Percentiles rank a stretch among this genome's conserved stretches.
These are phyloP conservation scores for Lactuca sativa DNA, from an alignment of 129 eudicot genomes.

Conservation along the genomic window DNA sequence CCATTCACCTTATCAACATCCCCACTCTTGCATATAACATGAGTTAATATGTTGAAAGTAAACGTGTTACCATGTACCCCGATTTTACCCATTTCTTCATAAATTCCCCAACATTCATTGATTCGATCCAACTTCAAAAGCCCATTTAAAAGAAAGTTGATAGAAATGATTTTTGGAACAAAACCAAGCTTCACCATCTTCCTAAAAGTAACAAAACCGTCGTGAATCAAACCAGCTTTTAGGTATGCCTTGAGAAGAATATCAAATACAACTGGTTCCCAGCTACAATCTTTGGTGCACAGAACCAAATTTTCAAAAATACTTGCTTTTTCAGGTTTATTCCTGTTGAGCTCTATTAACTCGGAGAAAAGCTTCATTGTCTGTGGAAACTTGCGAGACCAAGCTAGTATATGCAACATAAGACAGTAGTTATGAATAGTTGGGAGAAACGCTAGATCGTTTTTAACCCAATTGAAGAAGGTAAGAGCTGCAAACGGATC, in stretches of 20 bases:
- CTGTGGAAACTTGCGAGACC: slow-evolving; percentile 50
- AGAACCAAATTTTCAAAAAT: slow-evolving; percentile 52
- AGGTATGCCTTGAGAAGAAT: slow-evolving; percentile 79
- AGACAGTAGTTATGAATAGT: slow-evolving; percentile 57
- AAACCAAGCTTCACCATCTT: slow-evolving; percentile 63
- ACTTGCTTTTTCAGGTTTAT: slow-evolving; percentile 27
- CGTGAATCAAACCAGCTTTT: slow-evolving; percentile 53
- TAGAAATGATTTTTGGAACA: slow-evolving; percentile 60
- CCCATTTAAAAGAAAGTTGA: slow-evolving; percentile 77
- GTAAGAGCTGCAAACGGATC: slow-evolving; percentile 59
- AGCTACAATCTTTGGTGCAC: slow-evolving; percentile 62
- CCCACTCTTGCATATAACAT: slow-evolving; percentile 65
- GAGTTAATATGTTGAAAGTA: slow-evolving; percentile 80
- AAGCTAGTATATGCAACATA: slow-evolving; percentile 69
- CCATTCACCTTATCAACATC: slow-evolving; percentile 68
- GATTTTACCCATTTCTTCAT: slow-evolving; percentile 58
- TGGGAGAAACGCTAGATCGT: slow-evolving; percentile 48
- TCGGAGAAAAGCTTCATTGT: slow-evolving; percentile 63
- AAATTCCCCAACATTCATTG: slow-evolving; percentile 77
- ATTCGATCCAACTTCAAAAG: slow-evolving; percentile 50
- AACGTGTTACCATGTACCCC: slow-evolving; percentile 61
- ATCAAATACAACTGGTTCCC: slow-evolving; percentile 88
- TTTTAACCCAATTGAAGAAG: slow-evolving; percentile 59
- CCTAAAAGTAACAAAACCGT: slow-evolving; percentile 58
- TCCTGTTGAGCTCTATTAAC: slow-evolving; percentile 39